These are phyloP conservation scores for Cordyceps cateniannulata DNA, from an alignment of 2,329 filamentous ascomycete genomes.

Conservation along the genomic window DNA sequence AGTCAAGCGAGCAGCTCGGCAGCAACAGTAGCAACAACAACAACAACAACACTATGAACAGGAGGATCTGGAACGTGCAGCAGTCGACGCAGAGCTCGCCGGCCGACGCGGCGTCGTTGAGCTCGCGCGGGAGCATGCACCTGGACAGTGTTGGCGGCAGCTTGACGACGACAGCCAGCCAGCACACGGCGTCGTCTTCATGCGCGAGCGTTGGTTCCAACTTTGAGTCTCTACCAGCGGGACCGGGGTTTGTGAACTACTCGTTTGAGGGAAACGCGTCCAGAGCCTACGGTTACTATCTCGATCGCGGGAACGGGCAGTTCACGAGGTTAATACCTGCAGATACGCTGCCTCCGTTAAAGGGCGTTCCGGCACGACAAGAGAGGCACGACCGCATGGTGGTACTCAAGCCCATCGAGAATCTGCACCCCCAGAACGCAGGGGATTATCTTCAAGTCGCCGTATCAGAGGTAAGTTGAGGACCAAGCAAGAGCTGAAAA, in stretches of 20 bases:
- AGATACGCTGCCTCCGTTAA: conserved; percentile 42
- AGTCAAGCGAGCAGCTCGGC: background rate
- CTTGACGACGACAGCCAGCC: background rate
- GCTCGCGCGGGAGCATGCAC: conserved; percentile 1
- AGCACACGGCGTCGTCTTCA: background rate
- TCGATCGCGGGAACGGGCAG: conserved; percentile 45
- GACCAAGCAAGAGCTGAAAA: background rate
- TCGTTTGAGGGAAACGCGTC: background rate
- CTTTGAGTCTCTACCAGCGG: background rate
- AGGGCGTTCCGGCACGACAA: conserved; percentile 38
- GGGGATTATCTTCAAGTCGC: conserved; percentile 32
- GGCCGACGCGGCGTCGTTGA: background rate
- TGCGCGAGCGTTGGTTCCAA: conserved; percentile 4
- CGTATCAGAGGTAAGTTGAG: conserved; percentile 32
- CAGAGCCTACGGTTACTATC: conserved; percentile 41
- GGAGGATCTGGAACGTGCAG: background rate
- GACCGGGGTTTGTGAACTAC: background rate
- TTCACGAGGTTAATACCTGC: conserved; percentile 50
- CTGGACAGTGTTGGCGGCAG: background rate
- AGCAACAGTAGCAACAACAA: background rate
- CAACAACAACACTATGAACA: background rate
- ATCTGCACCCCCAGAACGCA: conserved; percentile 30
- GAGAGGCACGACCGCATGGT: conserved; percentile 36
- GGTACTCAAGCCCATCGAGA: conserved; percentile 37
- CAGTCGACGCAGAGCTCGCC: background rate